These are phyloP conservation scores for Corynascus novoguineensis DNA, from an alignment of 495 filamentous ascomycete genomes.

Conservation along the genomic window DNA sequence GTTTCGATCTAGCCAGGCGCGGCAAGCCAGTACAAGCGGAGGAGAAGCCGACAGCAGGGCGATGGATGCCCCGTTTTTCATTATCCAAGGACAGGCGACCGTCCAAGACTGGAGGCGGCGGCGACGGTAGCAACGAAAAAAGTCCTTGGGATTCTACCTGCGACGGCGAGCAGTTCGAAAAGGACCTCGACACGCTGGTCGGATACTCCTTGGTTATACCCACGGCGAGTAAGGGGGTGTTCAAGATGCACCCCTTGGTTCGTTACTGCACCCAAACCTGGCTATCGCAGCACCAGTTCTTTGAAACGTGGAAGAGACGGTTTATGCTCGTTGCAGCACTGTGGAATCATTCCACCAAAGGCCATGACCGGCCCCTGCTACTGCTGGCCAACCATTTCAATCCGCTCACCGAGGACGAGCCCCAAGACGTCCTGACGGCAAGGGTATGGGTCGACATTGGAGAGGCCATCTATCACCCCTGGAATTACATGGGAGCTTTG, in stretches of 20 bases:
- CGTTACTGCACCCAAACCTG: slow-evolving; percentile 1
- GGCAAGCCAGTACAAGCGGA: no score
- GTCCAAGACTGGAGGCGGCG: neutral
- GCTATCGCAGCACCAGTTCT: neutral
- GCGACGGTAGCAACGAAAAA: neutral
- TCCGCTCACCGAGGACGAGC: neutral
- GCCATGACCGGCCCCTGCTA: neutral
- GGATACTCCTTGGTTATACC: slow-evolving; percentile 1
- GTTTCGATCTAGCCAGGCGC: no score
- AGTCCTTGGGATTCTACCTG: neutral
- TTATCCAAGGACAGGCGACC: neutral
- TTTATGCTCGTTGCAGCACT: neutral
- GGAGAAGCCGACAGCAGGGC: neutral
- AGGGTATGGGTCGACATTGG: neutral
- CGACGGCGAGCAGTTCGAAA: neutral
- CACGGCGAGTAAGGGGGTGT: neutral
- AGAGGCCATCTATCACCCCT: neutral
- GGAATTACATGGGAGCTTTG: neutral
- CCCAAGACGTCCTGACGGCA: neutral
- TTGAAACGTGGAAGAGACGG: neutral
- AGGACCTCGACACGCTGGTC: neutral
- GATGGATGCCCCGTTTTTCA: no score
- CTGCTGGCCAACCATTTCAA: neutral
- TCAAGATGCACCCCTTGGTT: slow-evolving; percentile 9
- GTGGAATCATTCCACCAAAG: neutral